Base-by-base conservation (phyloP, 2,329 filamentous ascomycete genomes). In the Monosporascus sp. region DNA sequence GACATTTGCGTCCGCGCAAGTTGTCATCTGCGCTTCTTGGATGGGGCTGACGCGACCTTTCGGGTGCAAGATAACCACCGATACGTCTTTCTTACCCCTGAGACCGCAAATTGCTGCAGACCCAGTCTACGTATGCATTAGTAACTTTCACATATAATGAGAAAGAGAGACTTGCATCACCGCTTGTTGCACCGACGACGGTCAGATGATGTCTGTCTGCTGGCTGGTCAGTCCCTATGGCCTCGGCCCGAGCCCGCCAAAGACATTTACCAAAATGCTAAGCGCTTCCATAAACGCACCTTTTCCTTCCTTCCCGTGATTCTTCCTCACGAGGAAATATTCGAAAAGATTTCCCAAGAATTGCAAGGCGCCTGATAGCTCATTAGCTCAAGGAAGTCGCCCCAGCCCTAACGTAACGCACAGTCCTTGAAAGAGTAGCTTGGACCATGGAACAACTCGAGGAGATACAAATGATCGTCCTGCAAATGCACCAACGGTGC, bases 1-100 rank as follows among this genome's bases (percentile, higher is more conserved):
- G 37, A 97, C 92, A 68, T 97, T 97, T 55, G 81, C 75, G 69
- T 97, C 94, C 41, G 91, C 77, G 28, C 94, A 89, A 0, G 93
- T 97, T 1, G 92, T 97, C 94, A 97, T 97, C 75, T 97, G 94
- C 5, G 89, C 88, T 72, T 97, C 91, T 72, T 97, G 94, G 53
- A 97, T 88, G 15, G 91, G 89, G 68, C 87, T 91, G 58, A 97
- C 88, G 61, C 91, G 88, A 57, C 91, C 93, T 71, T 94, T 89
- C 26, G 94, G 94, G 71, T 93, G 88, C 65, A 97, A 81, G 68
- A 99, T 97, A 75, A 96, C 94, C 51, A 97, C 89, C 0, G 91
- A 95, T 17, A 97, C 89, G 78, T 99, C 94, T 74, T 96, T 92
- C 84, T 97, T 97, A 51, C 92, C 91, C 49, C 92, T 79, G 51